Base-by-base conservation (phyloP, 2,329 filamentous ascomycete genomes). In the Aurifilum marmelostoma region DNA sequence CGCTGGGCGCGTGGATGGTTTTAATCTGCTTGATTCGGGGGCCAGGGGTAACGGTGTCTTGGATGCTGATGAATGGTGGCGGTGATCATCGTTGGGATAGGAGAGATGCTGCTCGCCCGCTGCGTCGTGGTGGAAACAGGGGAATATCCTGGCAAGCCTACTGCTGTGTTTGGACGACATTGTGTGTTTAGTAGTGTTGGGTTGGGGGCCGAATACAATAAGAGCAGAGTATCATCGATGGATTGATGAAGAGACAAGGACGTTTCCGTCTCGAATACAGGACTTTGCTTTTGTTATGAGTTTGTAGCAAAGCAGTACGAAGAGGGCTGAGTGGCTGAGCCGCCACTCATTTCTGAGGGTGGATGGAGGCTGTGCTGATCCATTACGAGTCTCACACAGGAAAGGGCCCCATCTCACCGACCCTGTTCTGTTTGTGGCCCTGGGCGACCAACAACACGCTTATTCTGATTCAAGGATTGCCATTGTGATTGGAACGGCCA, bases 71-170 rank as follows among this genome's bases (percentile, higher is more conserved):
- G 9, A 3, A 9, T 21, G 43, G 21, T 41, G 32, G n/a, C n/a
- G n/a, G n/a, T 54, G 9, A 9, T 56, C 37, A 24, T 58, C 11
- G 37, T 32, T 16, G 32, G 21, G 34, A 2, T 24, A 56, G 34
- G 43, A 47, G 6, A 58, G 50, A 8, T 8, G 34, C 34, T 34
- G 34, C 24, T 56, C 63, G 63, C 52, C 50, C 11, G 50, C 11
- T 21, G 50, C 11, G n/a, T 65, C n/a, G 34, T 58, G 24, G 32
- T 58, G 34, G 47, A 65, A 65, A 24, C 52, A 58, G 47, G 50
- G 34, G 34, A 24, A 56, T 39, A 65, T 58, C 63, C 16, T 37
- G 12, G 34, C 47, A 24, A 65, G 52, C 41, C 16, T 41, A 37
- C 34, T 37, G 50, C 34, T 37, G 50, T 41, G 34, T 43, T 21